Evolutionary conservation across 441 rosid genomes (phyloP).

Genomic region (Melastoma candidum): DNA sequence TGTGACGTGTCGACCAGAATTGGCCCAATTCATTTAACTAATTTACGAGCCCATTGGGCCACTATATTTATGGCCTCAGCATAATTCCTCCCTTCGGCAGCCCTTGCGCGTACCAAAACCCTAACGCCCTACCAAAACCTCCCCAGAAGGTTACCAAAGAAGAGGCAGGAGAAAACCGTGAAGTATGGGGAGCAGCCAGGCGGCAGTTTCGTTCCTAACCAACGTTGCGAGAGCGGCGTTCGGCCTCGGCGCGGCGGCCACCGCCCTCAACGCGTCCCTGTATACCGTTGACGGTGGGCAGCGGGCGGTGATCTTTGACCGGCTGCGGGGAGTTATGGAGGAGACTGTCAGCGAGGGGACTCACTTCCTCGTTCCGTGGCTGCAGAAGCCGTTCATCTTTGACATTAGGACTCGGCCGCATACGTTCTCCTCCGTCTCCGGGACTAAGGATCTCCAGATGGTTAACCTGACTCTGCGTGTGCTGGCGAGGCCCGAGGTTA

Average conservation of each 20-base stretch:
- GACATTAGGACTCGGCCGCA: constrained; percentile 88
- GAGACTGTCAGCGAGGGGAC: constrained; percentile 79
- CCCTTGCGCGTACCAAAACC: too few species aligned
- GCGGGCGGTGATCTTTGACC: constrained; percentile 82
- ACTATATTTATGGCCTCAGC: too few species aligned
- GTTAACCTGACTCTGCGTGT: constrained; percentile 93
- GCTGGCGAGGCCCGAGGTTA: constrained; percentile 87
- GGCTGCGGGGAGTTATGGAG: constrained; percentile 80
- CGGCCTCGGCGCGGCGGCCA: constrained; percentile 64
- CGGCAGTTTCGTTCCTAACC: constrained; percentile 53
- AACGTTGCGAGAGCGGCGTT: constrained; percentile 65
- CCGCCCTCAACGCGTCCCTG: constrained; percentile 50
- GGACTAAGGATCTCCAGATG: constrained; percentile 99
- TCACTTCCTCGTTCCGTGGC: constrained; percentile 79
- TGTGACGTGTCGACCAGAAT: too few species aligned
- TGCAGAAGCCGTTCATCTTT: constrained; percentile 77
- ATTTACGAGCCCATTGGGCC: too few species aligned
- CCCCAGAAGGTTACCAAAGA: too few species aligned
- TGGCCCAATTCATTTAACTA: too few species aligned
- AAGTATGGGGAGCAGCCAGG: constrained; percentile 68
- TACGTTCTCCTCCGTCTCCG: constrained; percentile 87
- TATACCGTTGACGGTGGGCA: constrained; percentile 96
- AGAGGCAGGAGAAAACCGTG: too few species aligned
- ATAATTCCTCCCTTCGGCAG: too few species aligned
- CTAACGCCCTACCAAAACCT: too few species aligned